Evolutionary conservation across 352 stramenopile species (phyloP).

Genomic region (Pythium volutum): DNA sequence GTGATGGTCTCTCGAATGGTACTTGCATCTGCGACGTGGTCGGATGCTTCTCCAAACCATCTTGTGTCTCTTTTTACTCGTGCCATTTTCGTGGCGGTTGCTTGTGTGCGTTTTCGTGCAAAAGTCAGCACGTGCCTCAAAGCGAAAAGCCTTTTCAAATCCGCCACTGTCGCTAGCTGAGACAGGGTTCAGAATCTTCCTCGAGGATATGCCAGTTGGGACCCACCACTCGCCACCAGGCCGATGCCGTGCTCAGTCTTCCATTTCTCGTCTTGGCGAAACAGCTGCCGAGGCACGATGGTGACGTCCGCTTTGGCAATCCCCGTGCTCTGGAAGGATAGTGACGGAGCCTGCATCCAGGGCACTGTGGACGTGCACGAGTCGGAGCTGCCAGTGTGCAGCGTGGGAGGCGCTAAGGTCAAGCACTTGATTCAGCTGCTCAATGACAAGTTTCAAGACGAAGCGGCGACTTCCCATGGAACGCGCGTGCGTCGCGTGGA

Average conservation of each 20-base stretch:
- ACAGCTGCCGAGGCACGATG: too few relatives aligned
- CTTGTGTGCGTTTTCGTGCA: too few relatives aligned
- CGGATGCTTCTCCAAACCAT: too few relatives aligned
- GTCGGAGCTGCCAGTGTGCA: neutral
- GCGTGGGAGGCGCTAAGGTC: neutral
- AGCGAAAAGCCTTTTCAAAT: too few relatives aligned
- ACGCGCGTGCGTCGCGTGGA: neutral
- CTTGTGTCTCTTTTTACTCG: too few relatives aligned
- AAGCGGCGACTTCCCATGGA: neutral
- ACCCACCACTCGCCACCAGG: neutral
- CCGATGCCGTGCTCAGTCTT: neutral
- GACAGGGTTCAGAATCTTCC: neutral
- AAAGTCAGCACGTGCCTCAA: too few relatives aligned
- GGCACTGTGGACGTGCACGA: neutral
- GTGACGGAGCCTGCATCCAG: neutral
- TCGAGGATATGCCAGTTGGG: neutral
- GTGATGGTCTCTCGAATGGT: too few relatives aligned
- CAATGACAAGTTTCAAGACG: neutral
- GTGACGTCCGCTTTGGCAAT: neutral
- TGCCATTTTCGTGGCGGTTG: too few relatives aligned
- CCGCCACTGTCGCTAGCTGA: too few relatives aligned
- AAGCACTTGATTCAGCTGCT: neutral
- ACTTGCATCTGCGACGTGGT: too few relatives aligned
- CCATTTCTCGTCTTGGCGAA: neutral
- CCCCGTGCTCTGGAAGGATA: conserved; percentile 8